Conservation (phyloP, 306 rosid genomes). For the Albizia julibrissin region DNA sequence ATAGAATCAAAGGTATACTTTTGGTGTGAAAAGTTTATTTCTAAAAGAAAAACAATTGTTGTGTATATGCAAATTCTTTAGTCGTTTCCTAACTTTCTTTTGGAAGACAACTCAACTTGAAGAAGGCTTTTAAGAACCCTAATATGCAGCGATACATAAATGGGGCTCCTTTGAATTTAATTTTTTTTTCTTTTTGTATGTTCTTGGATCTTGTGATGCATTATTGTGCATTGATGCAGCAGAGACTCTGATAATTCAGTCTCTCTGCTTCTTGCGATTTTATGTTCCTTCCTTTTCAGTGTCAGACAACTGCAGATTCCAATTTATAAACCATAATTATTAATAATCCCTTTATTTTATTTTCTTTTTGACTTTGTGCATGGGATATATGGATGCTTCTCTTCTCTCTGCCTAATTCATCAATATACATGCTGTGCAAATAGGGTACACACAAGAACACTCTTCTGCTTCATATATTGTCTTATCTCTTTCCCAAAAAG, state of each 20-base stretch:
- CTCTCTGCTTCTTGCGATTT: constrained; percentile 41
- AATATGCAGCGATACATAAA: constrained; percentile 24
- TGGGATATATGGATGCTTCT: constrained; percentile 31
- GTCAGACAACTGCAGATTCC: constrained; percentile 53
- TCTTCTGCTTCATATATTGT: not conserved
- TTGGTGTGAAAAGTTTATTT: not conserved
- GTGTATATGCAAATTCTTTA: not conserved
- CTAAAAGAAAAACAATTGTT: not conserved
- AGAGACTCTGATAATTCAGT: constrained; percentile 38
- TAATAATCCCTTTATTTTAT: not conserved
- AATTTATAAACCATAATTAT: not conserved
- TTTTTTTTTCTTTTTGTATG: not conserved
- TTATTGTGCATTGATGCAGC: constrained; percentile 31
- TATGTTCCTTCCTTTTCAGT: constrained; percentile 56
- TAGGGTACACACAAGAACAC: constrained; percentile 36
- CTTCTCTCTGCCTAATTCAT: constrained; percentile 35
- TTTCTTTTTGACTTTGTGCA: constrained; percentile 13
- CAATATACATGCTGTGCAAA: constrained; percentile 40
- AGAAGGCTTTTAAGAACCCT: constrained; percentile 5
- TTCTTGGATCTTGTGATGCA: constrained; percentile 65
- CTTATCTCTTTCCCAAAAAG: not conserved
- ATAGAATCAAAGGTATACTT: not conserved
- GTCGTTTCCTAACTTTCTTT: constrained; percentile 17
- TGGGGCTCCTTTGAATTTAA: constrained; percentile 39
- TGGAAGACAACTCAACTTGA: constrained; percentile 28